Conservation (phyloP, 2,329 filamentous ascomycete genomes). For the Colletotrichum sp. region DNA sequence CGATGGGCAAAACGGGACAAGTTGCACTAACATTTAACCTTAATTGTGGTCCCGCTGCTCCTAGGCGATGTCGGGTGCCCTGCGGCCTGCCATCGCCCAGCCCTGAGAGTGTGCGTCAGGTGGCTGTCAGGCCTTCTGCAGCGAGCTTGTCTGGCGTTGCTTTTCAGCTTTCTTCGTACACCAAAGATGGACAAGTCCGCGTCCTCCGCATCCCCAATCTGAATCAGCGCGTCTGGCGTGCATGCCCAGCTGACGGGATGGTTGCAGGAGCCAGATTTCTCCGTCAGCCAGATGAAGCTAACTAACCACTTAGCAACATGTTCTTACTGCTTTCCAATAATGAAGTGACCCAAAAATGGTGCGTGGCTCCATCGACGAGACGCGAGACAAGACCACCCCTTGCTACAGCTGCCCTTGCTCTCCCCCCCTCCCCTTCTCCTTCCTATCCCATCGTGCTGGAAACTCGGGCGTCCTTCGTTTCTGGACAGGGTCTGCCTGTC, state of each 20-base stretch:
- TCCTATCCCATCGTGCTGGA: neutral
- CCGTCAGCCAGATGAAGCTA: neutral
- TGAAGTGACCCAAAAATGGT: neutral
- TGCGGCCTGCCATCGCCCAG: neutral
- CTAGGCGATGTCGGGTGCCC: neutral
- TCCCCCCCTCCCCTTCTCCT: neutral
- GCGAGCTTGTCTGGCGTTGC: neutral
- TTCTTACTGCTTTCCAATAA: neutral
- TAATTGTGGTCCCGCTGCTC: neutral
- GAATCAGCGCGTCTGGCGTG: neutral
- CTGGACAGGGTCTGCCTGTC: neutral
- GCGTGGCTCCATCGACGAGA: neutral
- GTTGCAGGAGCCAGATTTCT: neutral
- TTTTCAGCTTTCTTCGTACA: neutral
- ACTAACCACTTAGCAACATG: neutral
- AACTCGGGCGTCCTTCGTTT: neutral
- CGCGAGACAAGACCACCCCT: neutral
- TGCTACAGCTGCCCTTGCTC: neutral
- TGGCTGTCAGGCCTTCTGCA: neutral
- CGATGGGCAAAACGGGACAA: neutral
- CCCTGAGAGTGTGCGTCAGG: neutral
- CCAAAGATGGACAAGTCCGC: neutral
- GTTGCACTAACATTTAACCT: conserved; percentile 8
- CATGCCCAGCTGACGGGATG: neutral
- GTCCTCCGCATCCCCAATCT: neutral